Percentiles rank a stretch among this genome's conserved stretches.
Evolutionary conservation across 257 asterid species (phyloP).

Genomic region (Scutellaria barbata): DNA sequence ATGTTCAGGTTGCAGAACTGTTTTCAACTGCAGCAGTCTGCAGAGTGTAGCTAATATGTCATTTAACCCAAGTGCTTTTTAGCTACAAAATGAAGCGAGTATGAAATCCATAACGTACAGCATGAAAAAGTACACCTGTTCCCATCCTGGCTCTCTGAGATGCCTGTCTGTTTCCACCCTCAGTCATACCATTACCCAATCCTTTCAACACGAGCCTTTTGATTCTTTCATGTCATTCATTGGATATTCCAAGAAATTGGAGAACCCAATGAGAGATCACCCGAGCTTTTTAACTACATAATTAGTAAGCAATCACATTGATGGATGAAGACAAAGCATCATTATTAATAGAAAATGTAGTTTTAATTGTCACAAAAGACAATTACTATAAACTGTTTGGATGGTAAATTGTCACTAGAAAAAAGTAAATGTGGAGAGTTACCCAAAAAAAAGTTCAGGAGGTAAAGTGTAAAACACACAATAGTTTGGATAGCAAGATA

Average conservation of each 20-base stretch:
- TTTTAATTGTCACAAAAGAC: background rate
- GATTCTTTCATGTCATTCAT: background rate
- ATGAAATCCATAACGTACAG: too few relatives aligned
- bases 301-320: background rate
- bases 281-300: background rate
- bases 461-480: background rate
- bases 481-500: background rate
- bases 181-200: background rate
- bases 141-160: background rate
- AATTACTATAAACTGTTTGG: background rate
- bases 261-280: background rate
- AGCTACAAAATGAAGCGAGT: too few relatives aligned
- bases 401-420: background rate
- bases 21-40: too few relatives aligned
- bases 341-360: background rate
- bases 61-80: too few relatives aligned
- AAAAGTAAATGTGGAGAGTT: background rate
- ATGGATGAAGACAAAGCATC: background rate
- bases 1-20: background rate
- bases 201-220: background rate
- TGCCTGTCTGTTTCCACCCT: background rate
- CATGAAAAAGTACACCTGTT: background rate
- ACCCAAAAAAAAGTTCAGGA: background rate
- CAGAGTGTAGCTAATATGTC: too few relatives aligned
- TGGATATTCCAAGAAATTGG: background rate